A percentile compares a stretch with the other conserved stretches of the same genome.
Conservation (phyloP, 768 basidiomycete genomes). For the Termitomyces sp. region DNA sequence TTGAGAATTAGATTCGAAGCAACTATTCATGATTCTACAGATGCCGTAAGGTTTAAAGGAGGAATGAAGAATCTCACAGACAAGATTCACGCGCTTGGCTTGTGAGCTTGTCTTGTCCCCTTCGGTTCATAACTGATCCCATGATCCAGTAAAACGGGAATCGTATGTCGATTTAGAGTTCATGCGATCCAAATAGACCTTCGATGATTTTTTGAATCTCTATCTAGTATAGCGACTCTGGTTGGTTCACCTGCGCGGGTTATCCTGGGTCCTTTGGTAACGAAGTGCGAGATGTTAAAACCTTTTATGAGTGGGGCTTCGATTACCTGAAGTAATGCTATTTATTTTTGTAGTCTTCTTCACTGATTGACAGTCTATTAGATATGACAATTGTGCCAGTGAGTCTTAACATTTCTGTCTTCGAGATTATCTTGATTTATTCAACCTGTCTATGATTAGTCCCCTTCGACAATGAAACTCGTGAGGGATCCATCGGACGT, state of each 20-base stretch:
- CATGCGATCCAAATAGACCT: neutral
- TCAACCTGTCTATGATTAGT: too few relatives aligned
- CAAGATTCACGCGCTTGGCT: constrained; percentile 51
- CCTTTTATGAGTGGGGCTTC: constrained; percentile 62
- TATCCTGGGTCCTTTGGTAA: constrained; percentile 63
- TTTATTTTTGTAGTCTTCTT: neutral
- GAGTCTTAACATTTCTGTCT: constrained; percentile 8
- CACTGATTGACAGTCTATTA: constrained; percentile 6
- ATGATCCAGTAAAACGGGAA: constrained; percentile 31
- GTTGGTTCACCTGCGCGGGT: constrained; percentile 63
- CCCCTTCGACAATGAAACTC: constrained; percentile 52
- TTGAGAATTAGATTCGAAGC: neutral
- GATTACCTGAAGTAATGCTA: constrained; percentile 54
- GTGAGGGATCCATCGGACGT: constrained; percentile 51
- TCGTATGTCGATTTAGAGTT: constrained; percentile 21
- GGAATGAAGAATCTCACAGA: constrained; percentile 54
- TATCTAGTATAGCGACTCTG: constrained; percentile 51
- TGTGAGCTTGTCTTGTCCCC: constrained; percentile 28
- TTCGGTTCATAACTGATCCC: neutral
- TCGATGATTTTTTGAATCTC: neutral
- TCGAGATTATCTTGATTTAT: neutral
- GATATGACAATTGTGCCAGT: constrained; percentile 55
- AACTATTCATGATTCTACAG: constrained; percentile 20
- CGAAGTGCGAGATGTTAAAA: constrained; percentile 48
- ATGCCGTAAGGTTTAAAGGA: constrained; percentile 43